Base-by-base conservation (phyloP, 2,329 filamentous ascomycete genomes). In the Metarhizium guizhouense region DNA sequence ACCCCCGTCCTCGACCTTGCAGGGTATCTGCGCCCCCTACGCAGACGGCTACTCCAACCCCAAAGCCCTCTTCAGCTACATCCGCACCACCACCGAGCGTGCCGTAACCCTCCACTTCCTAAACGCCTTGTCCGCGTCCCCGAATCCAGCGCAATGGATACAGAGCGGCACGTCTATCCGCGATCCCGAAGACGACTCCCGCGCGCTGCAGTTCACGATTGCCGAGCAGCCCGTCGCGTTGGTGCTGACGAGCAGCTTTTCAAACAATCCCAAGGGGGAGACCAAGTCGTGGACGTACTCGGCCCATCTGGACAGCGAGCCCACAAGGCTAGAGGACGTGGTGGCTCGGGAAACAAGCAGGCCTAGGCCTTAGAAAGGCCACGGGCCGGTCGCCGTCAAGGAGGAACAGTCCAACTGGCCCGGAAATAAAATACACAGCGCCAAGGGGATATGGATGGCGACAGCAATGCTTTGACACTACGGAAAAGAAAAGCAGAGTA, bases 11-110 rank as follows among this genome's bases (percentile, higher is more conserved):
- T 68, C 68, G 20, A 63, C 64, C 34, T 64, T 81, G 2, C 66
- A 70, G 3, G 54, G 59, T 4, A 58, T 67, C 16, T 80, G 75
- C 58, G 71, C 76, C 0, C 77, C 77, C 0, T 72, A 72, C 52
- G 63, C 66, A 11, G 72, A 76, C 29, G 68, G 70, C 6, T 82
- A 80, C 58, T 71, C 74, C 0, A 71, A 72, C 58, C 65, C 76
- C 16, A 58, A 62, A 10, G 74, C 77, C 38, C 70, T 80, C 6
- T 66, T 70, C 13, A 72, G 74, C 59, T 81, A 81, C 63, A 60
- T 82, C 8, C 67, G 70, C 55, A 72, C 71, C 18, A 74, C 76
- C 13, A 68, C 73, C 7, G 62, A 70, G 29, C 76, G 72, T 48
- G 68, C 69, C 47, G 66, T 80, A 3, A 66, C 72, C 0, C 64